Conservation (phyloP, 805 yeast species). For the Kodamaea kakaduensis region DNA sequence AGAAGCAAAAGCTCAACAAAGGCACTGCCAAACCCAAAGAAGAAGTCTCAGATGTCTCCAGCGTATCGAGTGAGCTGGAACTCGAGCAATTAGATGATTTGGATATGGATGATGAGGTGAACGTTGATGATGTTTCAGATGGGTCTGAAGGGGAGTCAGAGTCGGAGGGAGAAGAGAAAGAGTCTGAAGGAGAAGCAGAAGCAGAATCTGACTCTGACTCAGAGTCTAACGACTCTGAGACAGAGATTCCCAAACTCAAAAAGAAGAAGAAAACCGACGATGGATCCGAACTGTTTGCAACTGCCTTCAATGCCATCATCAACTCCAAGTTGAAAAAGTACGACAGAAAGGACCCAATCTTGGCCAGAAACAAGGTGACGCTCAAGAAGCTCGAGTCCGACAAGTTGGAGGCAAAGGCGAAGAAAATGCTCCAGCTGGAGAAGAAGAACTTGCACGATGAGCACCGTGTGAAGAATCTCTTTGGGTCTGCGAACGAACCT, state of each 20-base stretch:
- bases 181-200: slow-evolving; percentile 4
- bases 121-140: slow-evolving; percentile 13
- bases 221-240: no score
- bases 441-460: slow-evolving; percentile 64
- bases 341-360: slow-evolving; percentile 83
- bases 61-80: slow-evolving; percentile 4
- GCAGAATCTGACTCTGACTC: slow-evolving; percentile 25
- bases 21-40: slow-evolving; percentile 4
- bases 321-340: slow-evolving; percentile 86
- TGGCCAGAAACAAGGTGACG: slow-evolving; percentile 75
- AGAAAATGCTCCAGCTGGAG: slow-evolving; percentile 63
- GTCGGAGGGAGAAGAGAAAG: slow-evolving; percentile 2
- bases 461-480: slow-evolving; percentile 61
- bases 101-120: slow-evolving; percentile 15
- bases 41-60: slow-evolving; percentile 1
- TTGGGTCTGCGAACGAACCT: slow-evolving; percentile 59
- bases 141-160: slow-evolving; percentile 7
- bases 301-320: slow-evolving; percentile 78
- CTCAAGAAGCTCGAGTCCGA: slow-evolving; percentile 72
- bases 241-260: slow-evolving; percentile 47
- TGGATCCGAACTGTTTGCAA: slow-evolving; percentile 74
- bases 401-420: slow-evolving; percentile 81
- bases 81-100: slow-evolving; percentile 15
- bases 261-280: slow-evolving; percentile 57
- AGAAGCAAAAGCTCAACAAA: slow-evolving; percentile 20